These are phyloP conservation scores for Sclerospora graminicola DNA, from an alignment of 352 stramenopile genomes.

Conservation along the genomic window DNA sequence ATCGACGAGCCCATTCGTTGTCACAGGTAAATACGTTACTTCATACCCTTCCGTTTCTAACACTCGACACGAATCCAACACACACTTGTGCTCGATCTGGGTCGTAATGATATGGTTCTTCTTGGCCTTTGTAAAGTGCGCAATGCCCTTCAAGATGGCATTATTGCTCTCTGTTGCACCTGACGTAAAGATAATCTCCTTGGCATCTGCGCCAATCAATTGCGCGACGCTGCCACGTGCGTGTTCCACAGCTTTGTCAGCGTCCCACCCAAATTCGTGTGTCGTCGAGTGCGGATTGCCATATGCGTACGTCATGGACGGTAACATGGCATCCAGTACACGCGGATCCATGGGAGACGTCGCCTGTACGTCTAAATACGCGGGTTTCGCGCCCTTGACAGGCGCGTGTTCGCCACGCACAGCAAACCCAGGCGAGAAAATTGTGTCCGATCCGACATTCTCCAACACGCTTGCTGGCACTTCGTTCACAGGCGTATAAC, in stretches of 20 bases:
- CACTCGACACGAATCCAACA: constrained; percentile 96
- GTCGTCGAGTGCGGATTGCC: constrained; percentile 99
- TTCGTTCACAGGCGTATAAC: constrained; percentile 71
- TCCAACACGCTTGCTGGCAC: constrained; percentile 83
- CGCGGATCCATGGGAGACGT: constrained; percentile 97
- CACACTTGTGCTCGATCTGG: constrained; percentile 96
- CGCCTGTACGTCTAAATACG: constrained; percentile 94
- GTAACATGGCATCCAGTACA: constrained; percentile 98
- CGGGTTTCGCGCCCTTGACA: constrained; percentile 67
- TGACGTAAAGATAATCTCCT: constrained; percentile 99
- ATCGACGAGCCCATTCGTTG: constrained; percentile 91
- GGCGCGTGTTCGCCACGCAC: constrained; percentile 46
- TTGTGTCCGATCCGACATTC: constrained; percentile 57
- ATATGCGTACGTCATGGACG: constrained; percentile 93
- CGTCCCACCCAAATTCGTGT: constrained; percentile 97
- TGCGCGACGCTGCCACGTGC: constrained; percentile 78
- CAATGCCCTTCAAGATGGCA: constrained; percentile 95
- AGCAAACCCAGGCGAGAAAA: constrained; percentile 80
- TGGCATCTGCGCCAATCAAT: constrained; percentile 92
- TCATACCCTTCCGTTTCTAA: constrained; percentile 97
- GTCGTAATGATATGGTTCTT: constrained; percentile 99
- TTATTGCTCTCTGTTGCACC: constrained; percentile 99
- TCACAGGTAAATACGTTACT: constrained; percentile 94
- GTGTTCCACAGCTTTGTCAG: constrained; percentile 92
- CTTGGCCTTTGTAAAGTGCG: constrained; percentile 91